A percentile compares a stretch with the other conserved stretches of the same genome.
Conservation (phyloP, 352 stramenopile species). For the Phytophthora capsici region DNA sequence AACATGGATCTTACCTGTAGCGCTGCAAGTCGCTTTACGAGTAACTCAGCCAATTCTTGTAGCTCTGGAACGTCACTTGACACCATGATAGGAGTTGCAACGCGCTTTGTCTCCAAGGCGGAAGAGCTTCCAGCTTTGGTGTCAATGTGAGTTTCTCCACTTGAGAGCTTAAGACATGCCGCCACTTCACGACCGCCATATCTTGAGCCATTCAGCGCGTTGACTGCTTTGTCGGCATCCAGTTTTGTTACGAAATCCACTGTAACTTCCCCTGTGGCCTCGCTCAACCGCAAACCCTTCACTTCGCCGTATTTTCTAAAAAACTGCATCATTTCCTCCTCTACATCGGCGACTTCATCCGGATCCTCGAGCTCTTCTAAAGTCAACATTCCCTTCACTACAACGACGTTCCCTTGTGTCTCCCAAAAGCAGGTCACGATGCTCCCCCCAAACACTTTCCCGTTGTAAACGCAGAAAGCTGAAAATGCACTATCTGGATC, state of each 20-base stretch:
- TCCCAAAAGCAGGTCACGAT: slow-evolving; percentile 27
- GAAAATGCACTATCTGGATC: slow-evolving; percentile 7
- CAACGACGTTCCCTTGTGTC: neutral
- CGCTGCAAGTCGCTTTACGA: slow-evolving; percentile 38
- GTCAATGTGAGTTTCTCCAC: neutral
- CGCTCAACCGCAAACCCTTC: slow-evolving; percentile 14
- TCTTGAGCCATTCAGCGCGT: slow-evolving; percentile 26
- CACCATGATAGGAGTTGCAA: neutral
- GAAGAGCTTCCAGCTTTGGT: neutral
- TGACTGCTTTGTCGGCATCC: slow-evolving; percentile 21
- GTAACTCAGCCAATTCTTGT: slow-evolving; percentile 13
- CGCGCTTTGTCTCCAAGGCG: slow-evolving; percentile 1
- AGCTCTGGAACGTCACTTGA: slow-evolving; percentile 11
- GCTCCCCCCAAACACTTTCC: slow-evolving; percentile 45
- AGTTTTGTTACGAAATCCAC: slow-evolving; percentile 24
- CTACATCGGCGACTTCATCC: slow-evolving; percentile 48
- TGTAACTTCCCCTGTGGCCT: slow-evolving; percentile 16
- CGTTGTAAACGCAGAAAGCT: slow-evolving; percentile 29
- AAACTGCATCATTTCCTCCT: slow-evolving; percentile 36
- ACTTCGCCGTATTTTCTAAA: slow-evolving; percentile 30
- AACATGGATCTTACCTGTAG: slow-evolving; percentile 32
- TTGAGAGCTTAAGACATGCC: neutral
- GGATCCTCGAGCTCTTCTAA: slow-evolving; percentile 46
- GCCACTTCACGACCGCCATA: slow-evolving; percentile 47
- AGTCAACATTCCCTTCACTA: slow-evolving; percentile 25